Base-by-base conservation (phyloP, 345 rosid genomes). In the Brassica rapa region DNA sequence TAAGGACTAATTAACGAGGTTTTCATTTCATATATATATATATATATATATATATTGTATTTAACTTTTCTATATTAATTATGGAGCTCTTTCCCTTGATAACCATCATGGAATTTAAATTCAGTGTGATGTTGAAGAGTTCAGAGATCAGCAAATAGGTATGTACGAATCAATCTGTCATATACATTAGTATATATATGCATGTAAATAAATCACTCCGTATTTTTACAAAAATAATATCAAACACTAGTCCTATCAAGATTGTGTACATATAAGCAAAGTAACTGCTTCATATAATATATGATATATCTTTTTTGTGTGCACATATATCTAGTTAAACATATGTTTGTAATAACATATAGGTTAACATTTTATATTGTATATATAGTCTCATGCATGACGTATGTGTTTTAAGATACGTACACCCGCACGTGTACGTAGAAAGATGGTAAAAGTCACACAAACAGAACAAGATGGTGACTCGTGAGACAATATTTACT, bases 361-460 rank as follows among this genome's bases (percentile, higher is more conserved):
- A 29, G 41, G 25, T 43, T 4, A 29, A 25, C 11, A 56, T 56
- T 14, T 15, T 6, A 11, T 35, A 10, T 3, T 39, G 4, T 59
- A 11, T 59, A 9, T 57, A 59, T 24, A 11, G n/a, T 10, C 63
- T 59, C 63, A 24, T 46, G 74, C 63, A 59, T 30, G 74, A 69
- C 63, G 56, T 78, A 66, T 41, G 68, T 43, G 21, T 6, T 59
- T 37, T 33, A 5, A 80, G 23, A 68, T 80, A 74, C 60, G 71
- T 69, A 68, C 71, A 68, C 19, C 62, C 70, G 78, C 78, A 79
- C 82, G 82, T 79, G 82, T 60, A 79, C 70, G 74, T 62, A 75
- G 49, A 62, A 56, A 80, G 39, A 73, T 12, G 61, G 82, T 73
- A 74, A 79, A 73, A 80, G 79, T 68, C 79, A 69, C 11, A 69